Evolutionary conservation across 2,329 filamentous ascomycete species (phyloP).

Genomic region (Triangularia setosa): DNA sequence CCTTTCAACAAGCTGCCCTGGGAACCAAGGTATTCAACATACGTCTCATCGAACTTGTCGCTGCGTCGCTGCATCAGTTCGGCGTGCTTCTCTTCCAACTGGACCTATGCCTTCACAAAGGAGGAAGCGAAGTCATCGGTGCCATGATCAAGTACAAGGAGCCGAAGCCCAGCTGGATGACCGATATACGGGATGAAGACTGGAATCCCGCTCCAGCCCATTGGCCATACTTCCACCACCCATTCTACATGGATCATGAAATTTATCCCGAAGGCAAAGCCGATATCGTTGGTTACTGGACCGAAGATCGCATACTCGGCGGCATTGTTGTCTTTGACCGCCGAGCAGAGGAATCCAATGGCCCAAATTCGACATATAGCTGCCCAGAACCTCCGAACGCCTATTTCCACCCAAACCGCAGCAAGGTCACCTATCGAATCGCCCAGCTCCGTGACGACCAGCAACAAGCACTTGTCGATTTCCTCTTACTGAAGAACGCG

Average conservation of each 20-base stretch:
- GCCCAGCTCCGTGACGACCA: conserved; percentile 11
- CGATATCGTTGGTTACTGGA: conserved; percentile 15
- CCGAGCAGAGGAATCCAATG: conserved; percentile 1
- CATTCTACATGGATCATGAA: conserved; percentile 9
- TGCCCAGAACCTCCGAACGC: conserved; percentile 4
- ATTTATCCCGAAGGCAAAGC: conserved; percentile 9
- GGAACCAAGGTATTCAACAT: conserved; percentile 1
- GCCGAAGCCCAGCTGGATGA: neutral
- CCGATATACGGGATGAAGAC: neutral
- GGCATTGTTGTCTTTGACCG: conserved; percentile 13
- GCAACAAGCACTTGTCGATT: conserved; percentile 3
- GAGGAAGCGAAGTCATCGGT: conserved; percentile 4
- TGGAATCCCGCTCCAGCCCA: neutral
- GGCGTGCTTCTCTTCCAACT: conserved; percentile 6
- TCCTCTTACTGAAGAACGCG: conserved; percentile 3
- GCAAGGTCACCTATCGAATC: neutral
- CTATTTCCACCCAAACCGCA: conserved; percentile 4
- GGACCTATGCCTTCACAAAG: neutral
- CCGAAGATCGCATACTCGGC: conserved; percentile 10
- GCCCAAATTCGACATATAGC: neutral
- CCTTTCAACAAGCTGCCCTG: neutral
- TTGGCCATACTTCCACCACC: neutral
- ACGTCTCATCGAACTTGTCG: conserved; percentile 9
- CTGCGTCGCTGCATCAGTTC: conserved; percentile 8
- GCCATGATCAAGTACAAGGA: neutral